These are phyloP conservation scores for Leccinum variicolor DNA, from an alignment of 768 basidiomycete genomes.

Conservation along the genomic window DNA sequence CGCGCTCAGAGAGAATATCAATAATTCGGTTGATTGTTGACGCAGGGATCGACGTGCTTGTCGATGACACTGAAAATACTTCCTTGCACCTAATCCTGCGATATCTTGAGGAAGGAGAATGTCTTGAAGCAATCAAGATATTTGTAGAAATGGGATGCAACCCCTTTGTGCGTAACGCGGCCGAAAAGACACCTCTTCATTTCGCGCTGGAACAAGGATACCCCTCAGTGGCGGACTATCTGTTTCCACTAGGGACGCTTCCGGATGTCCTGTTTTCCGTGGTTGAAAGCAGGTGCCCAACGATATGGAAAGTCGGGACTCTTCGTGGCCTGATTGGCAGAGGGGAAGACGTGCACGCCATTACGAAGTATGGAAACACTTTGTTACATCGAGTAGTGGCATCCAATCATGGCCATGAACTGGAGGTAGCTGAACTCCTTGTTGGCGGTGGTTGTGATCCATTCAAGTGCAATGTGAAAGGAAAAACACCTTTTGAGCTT, in stretches of 20 bases:
- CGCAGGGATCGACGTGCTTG: background rate
- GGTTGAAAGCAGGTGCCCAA: background rate
- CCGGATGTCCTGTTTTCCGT: background rate
- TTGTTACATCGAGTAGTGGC: background rate
- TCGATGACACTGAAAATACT: background rate
- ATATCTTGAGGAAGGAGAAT: background rate
- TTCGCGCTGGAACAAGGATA: background rate
- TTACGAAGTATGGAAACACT: background rate
- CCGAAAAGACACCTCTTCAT: background rate
- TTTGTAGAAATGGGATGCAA: slow-evolving; percentile 1
- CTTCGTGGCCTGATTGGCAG: background rate
- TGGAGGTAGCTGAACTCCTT: slow-evolving; percentile 3
- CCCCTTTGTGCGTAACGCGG: background rate
- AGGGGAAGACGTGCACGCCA: background rate
- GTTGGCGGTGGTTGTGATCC: slow-evolving; percentile 8
- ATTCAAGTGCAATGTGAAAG: background rate
- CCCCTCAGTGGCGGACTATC: background rate
- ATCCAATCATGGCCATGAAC: background rate
- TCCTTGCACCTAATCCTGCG: background rate
- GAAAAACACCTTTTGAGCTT: slow-evolving; percentile 3
- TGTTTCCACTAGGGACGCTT: background rate
- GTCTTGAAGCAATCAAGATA: background rate
- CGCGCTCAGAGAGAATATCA: background rate
- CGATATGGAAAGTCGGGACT: background rate
- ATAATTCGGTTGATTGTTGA: background rate